Base-by-base conservation (phyloP, 83 land plant species). In the Picea engelmannii region DNA sequence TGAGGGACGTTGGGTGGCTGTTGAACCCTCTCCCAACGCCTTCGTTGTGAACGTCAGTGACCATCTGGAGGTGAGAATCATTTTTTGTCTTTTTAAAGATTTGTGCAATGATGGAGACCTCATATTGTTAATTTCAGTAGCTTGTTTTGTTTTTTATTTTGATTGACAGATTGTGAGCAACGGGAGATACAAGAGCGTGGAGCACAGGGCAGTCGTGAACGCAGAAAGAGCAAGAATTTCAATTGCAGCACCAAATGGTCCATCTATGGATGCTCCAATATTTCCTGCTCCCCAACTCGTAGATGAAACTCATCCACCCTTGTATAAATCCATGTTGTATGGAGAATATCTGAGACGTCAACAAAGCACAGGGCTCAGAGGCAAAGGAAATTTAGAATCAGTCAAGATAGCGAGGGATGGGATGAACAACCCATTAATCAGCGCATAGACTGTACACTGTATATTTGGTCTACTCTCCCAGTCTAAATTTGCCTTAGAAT, bases 51-150 rank as follows among this genome's bases (percentile, higher is more conserved):
- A 31, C 31, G 31, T 31, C 31, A 31, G 85, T 13, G 90, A 92
- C 92, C 91, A 91, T 31, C 44, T 89, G 12, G 89, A 91, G 91
- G 93, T 91, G 66, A 40, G 79, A 78, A 40, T 40, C 10, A 7
- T 38, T 38, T 4, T 20, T 40, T 0, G 4, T 70, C 40, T 4
- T 6, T 40, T 40, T 2, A 18, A 44, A 70, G 47, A 70, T 70
- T 40, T 70, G 52, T 38, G 75, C 75, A 70, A 70, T 40, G 75
- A 31, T 31, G 31, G 31, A 31, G 31, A 31, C 31, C 31, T 31
- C 31, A 31, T 31, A 31, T 31, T 31, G 31, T 31, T 31, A 31
- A 31, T 31, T 31, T 31, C 31, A 31, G 31, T 31, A 31, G 31
- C 31, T 31, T 31, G 31, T 31, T 31, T 31, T 31, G 31, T 31